Conservation (phyloP, 1,284 basidiomycete species). For the Trichosporon sp. region DNA sequence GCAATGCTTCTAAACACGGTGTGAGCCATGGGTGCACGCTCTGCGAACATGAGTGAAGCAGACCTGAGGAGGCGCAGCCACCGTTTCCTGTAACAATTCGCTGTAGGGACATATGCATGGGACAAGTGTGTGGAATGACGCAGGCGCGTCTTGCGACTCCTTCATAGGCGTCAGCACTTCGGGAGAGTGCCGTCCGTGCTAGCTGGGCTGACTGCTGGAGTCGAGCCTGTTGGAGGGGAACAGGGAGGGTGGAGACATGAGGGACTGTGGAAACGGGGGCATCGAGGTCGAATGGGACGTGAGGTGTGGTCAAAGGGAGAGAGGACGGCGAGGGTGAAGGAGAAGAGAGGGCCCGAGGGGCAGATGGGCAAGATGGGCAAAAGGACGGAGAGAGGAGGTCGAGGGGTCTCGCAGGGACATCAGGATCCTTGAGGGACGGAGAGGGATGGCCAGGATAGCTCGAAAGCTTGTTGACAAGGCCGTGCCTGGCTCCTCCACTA, state of each 20-base stretch:
- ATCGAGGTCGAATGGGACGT: not conserved
- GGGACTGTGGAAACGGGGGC: not conserved
- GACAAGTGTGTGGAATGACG: not conserved
- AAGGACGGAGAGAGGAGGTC: not conserved
- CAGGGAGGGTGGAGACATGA: not conserved
- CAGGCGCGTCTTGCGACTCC: not conserved
- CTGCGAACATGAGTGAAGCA: not conserved
- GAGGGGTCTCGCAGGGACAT: not conserved
- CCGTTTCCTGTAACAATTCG: not conserved
- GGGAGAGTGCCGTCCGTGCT: too few species aligned
- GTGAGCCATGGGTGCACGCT: too few species aligned
- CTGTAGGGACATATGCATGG: not conserved
- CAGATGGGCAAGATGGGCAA: not conserved
- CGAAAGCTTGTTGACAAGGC: conserved; percentile 15
- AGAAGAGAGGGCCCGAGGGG: not conserved
- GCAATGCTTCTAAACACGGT: not conserved
- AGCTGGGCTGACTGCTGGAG: not conserved
- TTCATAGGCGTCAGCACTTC: too few species aligned
- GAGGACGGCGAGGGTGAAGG: not conserved
- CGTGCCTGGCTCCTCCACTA: conserved; percentile 7
- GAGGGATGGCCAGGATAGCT: conserved; percentile 17
- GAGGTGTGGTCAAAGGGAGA: not conserved
- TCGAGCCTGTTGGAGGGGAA: not conserved
- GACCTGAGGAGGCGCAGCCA: not conserved
- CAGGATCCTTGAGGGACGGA: not conserved